Conservation (phyloP, 2,329 filamentous ascomycete species). For the Alternaria triticimaculans region DNA sequence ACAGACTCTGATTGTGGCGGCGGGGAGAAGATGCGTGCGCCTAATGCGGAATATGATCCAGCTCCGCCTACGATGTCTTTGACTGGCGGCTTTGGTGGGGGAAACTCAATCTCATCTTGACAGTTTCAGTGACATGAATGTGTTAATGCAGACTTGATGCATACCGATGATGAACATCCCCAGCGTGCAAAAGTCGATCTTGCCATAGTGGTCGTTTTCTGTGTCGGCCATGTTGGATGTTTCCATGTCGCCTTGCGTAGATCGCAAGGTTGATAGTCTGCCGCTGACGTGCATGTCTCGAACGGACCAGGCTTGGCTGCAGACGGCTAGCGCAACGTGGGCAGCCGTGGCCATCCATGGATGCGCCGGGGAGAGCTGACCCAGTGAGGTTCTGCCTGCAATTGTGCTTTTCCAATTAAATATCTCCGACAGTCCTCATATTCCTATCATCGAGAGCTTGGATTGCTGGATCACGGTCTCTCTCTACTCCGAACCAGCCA, state of each 20-base stretch:
- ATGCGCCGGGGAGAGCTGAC: conserved; percentile 7
- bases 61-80: conserved; percentile 86
- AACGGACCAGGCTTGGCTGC: conserved; percentile 19
- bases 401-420: conserved; percentile 3
- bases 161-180: conserved; percentile 70
- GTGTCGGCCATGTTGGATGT: conserved; percentile 15
- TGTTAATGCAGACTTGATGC: conserved; percentile 19
- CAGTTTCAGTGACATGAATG: conserved; percentile 18
- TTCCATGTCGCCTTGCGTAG: not conserved
- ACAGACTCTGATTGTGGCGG: conserved; percentile 68
- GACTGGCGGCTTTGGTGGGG: conserved; percentile 70
- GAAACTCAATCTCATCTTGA: conserved; percentile 88
- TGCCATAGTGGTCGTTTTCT: conserved; percentile 5
- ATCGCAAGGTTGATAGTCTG: not conserved
- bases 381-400: conserved; percentile 4
- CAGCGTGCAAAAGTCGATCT: conserved; percentile 64
- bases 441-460: not conserved
- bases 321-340: conserved; percentile 22
- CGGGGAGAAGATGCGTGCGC: conserved; percentile 86
- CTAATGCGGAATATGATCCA: conserved; percentile 84
- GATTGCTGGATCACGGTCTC: not conserved
- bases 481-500: not conserved
- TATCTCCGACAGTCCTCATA: not conserved
- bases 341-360: conserved; percentile 13
- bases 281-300: conserved; percentile 11